Evolutionary conservation across 108 stramenopile species (phyloP).

Genomic region (Nitzschia sp.): DNA sequence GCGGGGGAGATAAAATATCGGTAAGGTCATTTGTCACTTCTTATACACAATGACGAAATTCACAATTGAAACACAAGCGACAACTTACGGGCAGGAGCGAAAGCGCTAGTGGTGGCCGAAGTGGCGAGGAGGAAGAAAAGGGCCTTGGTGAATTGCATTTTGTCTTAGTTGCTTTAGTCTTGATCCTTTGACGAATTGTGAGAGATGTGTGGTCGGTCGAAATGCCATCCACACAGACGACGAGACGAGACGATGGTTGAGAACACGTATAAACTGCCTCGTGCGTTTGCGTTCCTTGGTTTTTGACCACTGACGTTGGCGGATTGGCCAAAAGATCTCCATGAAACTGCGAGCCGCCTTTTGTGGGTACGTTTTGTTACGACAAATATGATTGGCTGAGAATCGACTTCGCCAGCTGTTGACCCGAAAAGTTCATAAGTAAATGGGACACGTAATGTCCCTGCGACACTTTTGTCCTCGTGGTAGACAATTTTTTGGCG

Average conservation of each 20-base stretch:
- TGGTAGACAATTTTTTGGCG: slow-evolving; percentile 1
- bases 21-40: not conserved
- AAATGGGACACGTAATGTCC: not conserved
- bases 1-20: not conserved
- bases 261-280: slow-evolving; percentile 12
- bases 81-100: slow-evolving; percentile 79
- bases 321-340: not conserved
- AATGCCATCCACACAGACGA: not conserved
- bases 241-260: too few relatives aligned
- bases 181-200: slow-evolving; percentile 5
- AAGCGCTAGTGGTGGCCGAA: slow-evolving; percentile 53
- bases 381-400: not conserved
- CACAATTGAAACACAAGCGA: not conserved
- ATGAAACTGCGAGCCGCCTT: not conserved
- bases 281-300: not conserved
- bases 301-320: slow-evolving; percentile 6
- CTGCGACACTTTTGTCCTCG: not conserved
- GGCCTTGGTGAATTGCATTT: slow-evolving; percentile 78
- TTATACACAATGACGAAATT: not conserved
- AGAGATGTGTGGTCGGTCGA: not conserved
- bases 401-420: not conserved
- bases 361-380: not conserved
- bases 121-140: slow-evolving; percentile 68
- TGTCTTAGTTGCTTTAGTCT: slow-evolving; percentile 2
- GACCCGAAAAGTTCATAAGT: too few relatives aligned